Percentiles rank a stretch among this genome's conserved stretches.
These are phyloP conservation scores for Pleurotus tuoliensis DNA, from an alignment of 768 basidiomycete species.

Conservation along the genomic window DNA sequence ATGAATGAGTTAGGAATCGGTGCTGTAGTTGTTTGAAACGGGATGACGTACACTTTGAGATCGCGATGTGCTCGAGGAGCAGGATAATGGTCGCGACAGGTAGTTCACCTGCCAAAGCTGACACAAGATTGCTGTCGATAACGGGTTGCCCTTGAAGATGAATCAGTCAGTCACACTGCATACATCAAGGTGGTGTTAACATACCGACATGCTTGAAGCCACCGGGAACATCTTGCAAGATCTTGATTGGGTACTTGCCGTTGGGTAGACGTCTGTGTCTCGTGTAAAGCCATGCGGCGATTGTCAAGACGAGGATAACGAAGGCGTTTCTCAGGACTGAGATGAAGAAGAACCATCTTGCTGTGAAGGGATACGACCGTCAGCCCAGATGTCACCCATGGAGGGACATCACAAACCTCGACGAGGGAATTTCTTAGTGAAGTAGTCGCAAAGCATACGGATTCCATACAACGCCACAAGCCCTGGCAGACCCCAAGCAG, in stretches of 20 bases:
- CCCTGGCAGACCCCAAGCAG: slow-evolving; percentile 84
- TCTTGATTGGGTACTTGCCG: slow-evolving; percentile 80
- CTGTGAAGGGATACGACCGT: slow-evolving; percentile 24
- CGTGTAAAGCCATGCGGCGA: slow-evolving; percentile 85
- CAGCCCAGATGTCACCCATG: no score
- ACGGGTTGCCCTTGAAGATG: slow-evolving; percentile 22
- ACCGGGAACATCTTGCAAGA: slow-evolving; percentile 78
- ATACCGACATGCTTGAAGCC: slow-evolving; percentile 64
- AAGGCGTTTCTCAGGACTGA: slow-evolving; percentile 80
- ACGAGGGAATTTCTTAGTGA: slow-evolving; percentile 58
- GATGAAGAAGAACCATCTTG: slow-evolving; percentile 73
- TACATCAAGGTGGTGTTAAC: background rate
- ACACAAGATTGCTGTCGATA: slow-evolving; percentile 44
- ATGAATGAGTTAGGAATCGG: background rate
- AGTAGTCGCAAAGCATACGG: slow-evolving; percentile 47
- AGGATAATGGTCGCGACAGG: slow-evolving; percentile 87
- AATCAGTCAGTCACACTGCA: background rate
- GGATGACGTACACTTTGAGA: slow-evolving; percentile 73
- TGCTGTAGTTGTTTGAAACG: background rate
- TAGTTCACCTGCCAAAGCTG: slow-evolving; percentile 69
- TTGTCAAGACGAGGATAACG: slow-evolving; percentile 81
- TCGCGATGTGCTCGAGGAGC: slow-evolving; percentile 93
- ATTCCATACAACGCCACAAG: slow-evolving; percentile 69
- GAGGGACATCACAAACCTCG: slow-evolving; percentile 35
- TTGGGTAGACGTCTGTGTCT: slow-evolving; percentile 51